These are phyloP conservation scores for Aspergillus fischeri DNA, from an alignment of 2,329 filamentous ascomycete genomes.

Conservation along the genomic window DNA sequence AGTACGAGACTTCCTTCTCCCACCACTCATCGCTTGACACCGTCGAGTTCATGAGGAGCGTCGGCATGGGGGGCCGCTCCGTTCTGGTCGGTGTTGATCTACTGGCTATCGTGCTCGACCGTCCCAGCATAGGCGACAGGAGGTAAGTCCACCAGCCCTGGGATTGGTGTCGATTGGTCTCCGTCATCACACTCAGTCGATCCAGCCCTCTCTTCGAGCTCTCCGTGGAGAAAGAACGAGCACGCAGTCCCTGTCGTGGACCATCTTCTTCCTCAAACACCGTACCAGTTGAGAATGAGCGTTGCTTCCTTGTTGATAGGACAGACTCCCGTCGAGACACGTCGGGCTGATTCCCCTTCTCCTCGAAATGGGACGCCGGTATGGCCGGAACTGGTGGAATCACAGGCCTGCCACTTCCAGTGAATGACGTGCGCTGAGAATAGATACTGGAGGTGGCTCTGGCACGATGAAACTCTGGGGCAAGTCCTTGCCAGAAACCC, in stretches of 20 bases:
- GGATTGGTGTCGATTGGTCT: slow-evolving; percentile 37
- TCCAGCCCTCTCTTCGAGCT: slow-evolving; percentile 27
- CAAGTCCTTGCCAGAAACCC: slow-evolving; percentile 31
- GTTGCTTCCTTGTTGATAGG: slow-evolving; percentile 21
- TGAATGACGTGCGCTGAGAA: slow-evolving; percentile 37
- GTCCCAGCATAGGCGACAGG: slow-evolving; percentile 41
- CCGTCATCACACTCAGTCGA: slow-evolving; percentile 33
- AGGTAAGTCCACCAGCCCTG: slow-evolving; percentile 50
- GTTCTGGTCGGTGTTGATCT: slow-evolving; percentile 23
- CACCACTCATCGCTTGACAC: slow-evolving; percentile 25
- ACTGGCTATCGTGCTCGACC: slow-evolving; percentile 31
- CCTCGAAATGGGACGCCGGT: slow-evolving; percentile 27
- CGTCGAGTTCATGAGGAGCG: slow-evolving; percentile 14
- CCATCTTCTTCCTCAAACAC: slow-evolving; percentile 34
- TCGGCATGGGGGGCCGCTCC: slow-evolving; percentile 24
- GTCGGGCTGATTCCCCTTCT: slow-evolving; percentile 12
- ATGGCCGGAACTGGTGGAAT: slow-evolving; percentile 41
- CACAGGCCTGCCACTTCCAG: slow-evolving; percentile 20
- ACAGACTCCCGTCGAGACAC: slow-evolving; percentile 12
- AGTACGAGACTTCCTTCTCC: slow-evolving; percentile 26
- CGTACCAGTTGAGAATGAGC: slow-evolving; percentile 32
- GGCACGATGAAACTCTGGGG: slow-evolving; percentile 21
- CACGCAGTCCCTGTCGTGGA: slow-evolving; percentile 6
- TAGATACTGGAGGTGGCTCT: slow-evolving; percentile 43
- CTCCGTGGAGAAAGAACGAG: slow-evolving; percentile 26